These are phyloP conservation scores for Eleusine coracana DNA, from an alignment of 176 grass and related monocot species.

Conservation along the genomic window DNA sequence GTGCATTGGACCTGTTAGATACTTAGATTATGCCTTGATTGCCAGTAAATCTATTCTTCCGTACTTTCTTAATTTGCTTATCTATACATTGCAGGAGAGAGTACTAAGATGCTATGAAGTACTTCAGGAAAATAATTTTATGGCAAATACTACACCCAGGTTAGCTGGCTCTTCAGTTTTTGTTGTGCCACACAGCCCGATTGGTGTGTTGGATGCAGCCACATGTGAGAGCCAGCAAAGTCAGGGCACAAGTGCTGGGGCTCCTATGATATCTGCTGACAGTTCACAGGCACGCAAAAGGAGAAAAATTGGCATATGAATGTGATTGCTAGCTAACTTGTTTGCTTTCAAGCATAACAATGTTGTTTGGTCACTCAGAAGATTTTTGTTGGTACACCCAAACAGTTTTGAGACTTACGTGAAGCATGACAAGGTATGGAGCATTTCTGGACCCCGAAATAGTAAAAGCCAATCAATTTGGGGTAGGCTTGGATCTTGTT, in stretches of 20 bases:
- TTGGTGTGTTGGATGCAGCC: slow-evolving; percentile 51
- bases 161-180: slow-evolving; percentile 8
- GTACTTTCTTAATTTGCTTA: background rate
- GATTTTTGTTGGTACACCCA: background rate
- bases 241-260: slow-evolving; percentile 42
- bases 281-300: slow-evolving; percentile 51
- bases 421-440: background rate
- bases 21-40: background rate
- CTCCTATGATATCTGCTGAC: slow-evolving; percentile 25
- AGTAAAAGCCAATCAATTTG: background rate
- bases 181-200: slow-evolving; percentile 49
- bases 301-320: slow-evolving; percentile 63
- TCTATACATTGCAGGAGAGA: slow-evolving; percentile 50
- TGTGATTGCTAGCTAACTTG: slow-evolving; percentile 20
- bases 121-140: slow-evolving; percentile 50
- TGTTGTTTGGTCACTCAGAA: slow-evolving; percentile 10
- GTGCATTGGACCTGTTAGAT: background rate
- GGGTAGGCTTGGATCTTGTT: background rate
- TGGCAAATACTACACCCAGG: slow-evolving; percentile 28
- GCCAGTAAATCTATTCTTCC: background rate
- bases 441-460: background rate
- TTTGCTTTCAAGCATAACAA: slow-evolving; percentile 12
- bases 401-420: background rate
- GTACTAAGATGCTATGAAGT: slow-evolving; percentile 52
- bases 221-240: slow-evolving; percentile 57